Evolutionary conservation across 75 land plant species (phyloP).

Genomic region (Selaginella moellendorffii): DNA sequence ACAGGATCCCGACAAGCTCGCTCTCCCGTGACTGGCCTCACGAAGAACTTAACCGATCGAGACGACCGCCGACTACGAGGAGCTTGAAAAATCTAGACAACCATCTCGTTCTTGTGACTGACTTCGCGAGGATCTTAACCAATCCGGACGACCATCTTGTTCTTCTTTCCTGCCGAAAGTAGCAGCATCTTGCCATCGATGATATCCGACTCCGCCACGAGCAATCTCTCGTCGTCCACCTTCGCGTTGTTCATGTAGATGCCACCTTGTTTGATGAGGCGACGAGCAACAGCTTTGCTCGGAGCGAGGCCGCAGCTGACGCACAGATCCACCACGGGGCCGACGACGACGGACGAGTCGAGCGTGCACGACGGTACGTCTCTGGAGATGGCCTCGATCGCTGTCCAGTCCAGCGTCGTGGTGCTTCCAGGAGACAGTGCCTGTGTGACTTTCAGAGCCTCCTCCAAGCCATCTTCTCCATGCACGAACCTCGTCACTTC

Average conservation of each 20-base stretch:
- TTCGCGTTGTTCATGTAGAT: slow-evolving; percentile 82
- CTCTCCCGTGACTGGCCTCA: too few species aligned
- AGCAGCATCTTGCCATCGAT: slow-evolving; percentile 72
- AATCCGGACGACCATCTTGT: slow-evolving; percentile 79
- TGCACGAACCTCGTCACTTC: slow-evolving; percentile 93
- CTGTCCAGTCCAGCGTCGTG: slow-evolving; percentile 51
- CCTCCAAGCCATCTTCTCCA: slow-evolving; percentile 64
- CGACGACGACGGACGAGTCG: slow-evolving; percentile 38
- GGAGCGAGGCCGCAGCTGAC: slow-evolving; percentile 58
- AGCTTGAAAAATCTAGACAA: too few species aligned
- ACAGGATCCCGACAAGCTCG: too few species aligned
- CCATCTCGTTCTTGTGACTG: too few species aligned
- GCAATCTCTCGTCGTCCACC: slow-evolving; percentile 61
- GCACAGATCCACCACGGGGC: slow-evolving; percentile 57
- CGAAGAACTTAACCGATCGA: too few species aligned
- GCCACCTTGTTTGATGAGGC: slow-evolving; percentile 73
- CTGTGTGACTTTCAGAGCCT: slow-evolving; percentile 81
- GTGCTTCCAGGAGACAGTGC: slow-evolving; percentile 86
- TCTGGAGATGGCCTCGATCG: slow-evolving; percentile 64
- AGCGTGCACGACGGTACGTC: slow-evolving; percentile 83
- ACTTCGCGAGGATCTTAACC: too few species aligned
- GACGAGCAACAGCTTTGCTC: slow-evolving; percentile 75
- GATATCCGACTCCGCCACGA: slow-evolving; percentile 50
- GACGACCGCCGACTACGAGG: too few species aligned
- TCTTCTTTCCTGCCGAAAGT: slow-evolving; percentile 94